Evolutionary conservation across 192 early-diverging fungal species (phyloP), one percentile per base, ranked within the genome.

Genomic region (Rhizophlyctis rosea): DNA sequence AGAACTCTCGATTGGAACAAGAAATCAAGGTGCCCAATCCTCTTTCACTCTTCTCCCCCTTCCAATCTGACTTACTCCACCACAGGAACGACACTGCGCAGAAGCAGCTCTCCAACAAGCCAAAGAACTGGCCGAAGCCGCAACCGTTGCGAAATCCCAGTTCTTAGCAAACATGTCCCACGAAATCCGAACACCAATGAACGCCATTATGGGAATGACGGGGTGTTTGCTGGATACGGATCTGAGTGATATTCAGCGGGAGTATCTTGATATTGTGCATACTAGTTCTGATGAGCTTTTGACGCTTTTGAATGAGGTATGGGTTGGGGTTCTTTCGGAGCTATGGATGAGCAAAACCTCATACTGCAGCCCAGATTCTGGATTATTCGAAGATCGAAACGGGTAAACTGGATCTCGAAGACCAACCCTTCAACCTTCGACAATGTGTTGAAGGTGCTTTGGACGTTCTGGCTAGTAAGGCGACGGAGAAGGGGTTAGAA

Each of bases 121-220:
- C 2, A 11, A 52, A 13, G 61, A 62, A 27, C n/a, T 62, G 61
- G 61, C 61, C 2, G 52, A 62, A 24, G 61, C 61, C 5, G 61
- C 61, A 5, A 62, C 61, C 2, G 1, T 52, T 11, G 61, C 61
- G 3, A 62, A 62, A 30, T 23, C 25, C 29, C 44, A 29, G 7
- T 60, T 60, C 47, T 36, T 60, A 5, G 59, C 59, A 2, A 60
- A 60, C 27, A 60, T 60, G 59, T 30, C 24, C 3, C 59, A 60
- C 44, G 59, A 60, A 30, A 49, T 60, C 16, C 30, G 25, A 28
- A 3, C 9, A 13, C 39, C 18, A 7, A 44, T 44, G 39, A 44
- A 44, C 7, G 7, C 18, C 9, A 13, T 44, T 44, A 18, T 18
- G 18, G 39, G 39, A 18, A 44, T 44, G 39, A 13, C 39, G 39